Base-by-base conservation (phyloP, 2,329 filamentous ascomycete species). In the Phialemonium atrogriseum region DNA sequence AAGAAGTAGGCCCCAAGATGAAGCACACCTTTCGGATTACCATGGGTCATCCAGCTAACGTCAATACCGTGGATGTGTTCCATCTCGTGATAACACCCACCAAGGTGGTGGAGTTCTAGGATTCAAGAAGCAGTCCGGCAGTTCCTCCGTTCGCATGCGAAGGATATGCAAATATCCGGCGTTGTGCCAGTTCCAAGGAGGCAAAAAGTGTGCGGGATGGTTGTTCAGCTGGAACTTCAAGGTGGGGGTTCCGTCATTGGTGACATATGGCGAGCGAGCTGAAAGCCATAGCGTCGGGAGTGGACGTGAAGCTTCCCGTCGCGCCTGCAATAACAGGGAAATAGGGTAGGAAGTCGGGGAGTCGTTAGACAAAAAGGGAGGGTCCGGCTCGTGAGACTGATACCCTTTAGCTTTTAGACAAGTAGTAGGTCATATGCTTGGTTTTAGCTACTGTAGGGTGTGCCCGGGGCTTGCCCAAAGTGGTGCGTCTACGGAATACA, bases 11-110 rank as follows among this genome's bases (percentile, higher is more conserved):
- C n/a, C n/a, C n/a, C n/a, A n/a, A n/a, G n/a, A n/a, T n/a, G n/a
- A n/a, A n/a, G 59, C 70, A 59, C 68, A 84, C 86, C 85, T 80
- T 83, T 87, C 42, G 79, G 77, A 46, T 80, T 76, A 52, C 84
- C 82, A 59, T 91, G 83, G 46, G 71, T 71, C 66, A 93, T 82
- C 86, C 86, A 94, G 59, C 82, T 87, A 51, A 93, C 85, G 60
- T 94, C 86, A 50, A 93, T 74, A 44, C 80, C 80, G 55, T 86
- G 78, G 43, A 84, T 74, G 47, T 82, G 79, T 60, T 89, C 84
- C 84, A 89, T 89, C 39, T 45, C 64, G 52, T 24, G 20, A 19
- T 24, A 13, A n/a, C 9, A 23, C n/a, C 21, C 8, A 23, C 21
- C 21, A 9, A 9, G 9, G n/a, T 23, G 21, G 21, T 23, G 21